Evolutionary conservation across 2,329 filamentous ascomycete genomes (phyloP).

Genomic region (Nemania sp.): DNA sequence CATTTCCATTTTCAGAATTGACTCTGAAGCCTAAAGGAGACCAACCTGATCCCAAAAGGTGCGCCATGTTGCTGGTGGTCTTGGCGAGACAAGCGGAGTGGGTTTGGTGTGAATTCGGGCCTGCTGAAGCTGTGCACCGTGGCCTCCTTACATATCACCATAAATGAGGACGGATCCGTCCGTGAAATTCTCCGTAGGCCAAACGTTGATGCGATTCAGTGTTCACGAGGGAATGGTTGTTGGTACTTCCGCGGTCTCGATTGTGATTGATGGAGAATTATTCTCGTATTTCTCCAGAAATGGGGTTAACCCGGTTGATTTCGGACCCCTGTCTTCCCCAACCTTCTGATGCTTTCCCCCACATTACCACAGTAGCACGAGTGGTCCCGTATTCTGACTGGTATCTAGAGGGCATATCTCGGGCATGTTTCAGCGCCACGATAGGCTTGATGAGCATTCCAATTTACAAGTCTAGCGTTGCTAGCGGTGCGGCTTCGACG

Average conservation of each 20-base stretch:
- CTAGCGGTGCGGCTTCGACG: no score
- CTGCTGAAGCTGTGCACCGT: constrained; percentile 1
- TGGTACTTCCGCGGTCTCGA: constrained; percentile 1
- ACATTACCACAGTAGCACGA: constrained; percentile 1
- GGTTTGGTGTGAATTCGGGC: neutral
- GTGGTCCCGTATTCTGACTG: neutral
- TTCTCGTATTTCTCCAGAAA: constrained; percentile 24
- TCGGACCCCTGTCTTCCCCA: constrained; percentile 23
- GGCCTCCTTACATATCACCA: neutral
- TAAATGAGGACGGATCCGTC: constrained; percentile 8
- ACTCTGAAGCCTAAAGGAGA: neutral
- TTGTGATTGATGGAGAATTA: constrained; percentile 29
- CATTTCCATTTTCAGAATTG: neutral
- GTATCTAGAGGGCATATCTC: constrained; percentile 6
- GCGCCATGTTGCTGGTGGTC: neutral
- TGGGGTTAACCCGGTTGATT: constrained; percentile 24
- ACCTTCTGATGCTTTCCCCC: constrained; percentile 16
- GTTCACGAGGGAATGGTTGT: neutral
- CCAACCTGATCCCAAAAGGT: neutral
- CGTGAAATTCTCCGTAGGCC: constrained; percentile 24
- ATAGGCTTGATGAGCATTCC: neutral
- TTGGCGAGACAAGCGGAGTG: neutral
- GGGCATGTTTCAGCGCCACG: constrained; percentile 1
- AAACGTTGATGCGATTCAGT: constrained; percentile 12
- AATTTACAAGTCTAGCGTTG: constrained; percentile 5